Base-by-base conservation (phyloP, 306 rosid species). In the Hylodesmum podocarpum region DNA sequence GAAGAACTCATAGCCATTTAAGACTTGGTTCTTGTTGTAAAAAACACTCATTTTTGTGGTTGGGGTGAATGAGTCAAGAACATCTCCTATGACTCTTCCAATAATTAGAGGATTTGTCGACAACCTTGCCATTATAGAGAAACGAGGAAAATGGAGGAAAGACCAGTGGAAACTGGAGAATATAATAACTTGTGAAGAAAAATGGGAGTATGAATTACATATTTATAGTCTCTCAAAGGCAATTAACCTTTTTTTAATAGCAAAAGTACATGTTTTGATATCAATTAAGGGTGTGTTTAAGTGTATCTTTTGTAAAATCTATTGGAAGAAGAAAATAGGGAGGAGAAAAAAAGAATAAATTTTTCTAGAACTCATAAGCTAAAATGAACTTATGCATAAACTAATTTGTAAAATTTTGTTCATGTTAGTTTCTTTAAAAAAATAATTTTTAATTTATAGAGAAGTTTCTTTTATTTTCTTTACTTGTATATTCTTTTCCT, bases 1-100 rank as follows among this genome's bases (percentile, higher is more conserved):
- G 64, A 83, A 82, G 86, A 90, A 51, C 80, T 94, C 98, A 39
- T 83, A 85, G 11, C 97, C 97, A 75, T 91, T 94, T 75, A 78
- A 84, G 74, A 94, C 88, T 78, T 88, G 88, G 83, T 86, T 94
- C 66, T 34, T 79, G 75, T 49, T 86, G 89, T 75, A 94, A 61
- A 84, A 58, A 33, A 91, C 86, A 43, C 46, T 16, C 90, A 94
- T 89, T 65, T 77, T 79, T 4, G 83, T 79, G 74, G 76, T 83
- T 66, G 89, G 47, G 18, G 72, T 94, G 86, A 94, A 94, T 21
- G 49, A 47, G n/a, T 91, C 94, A 70, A 91, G 85, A 43, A 94
- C 98, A 67, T 94, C 98, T 73, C 98, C 98, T 4, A 94, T 83
- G 15, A 94, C 98, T 80, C 91, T 86, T 59, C 94, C 98, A 36